Evolutionary conservation across 768 basidiomycete species (phyloP).

Genomic region (Panaeolus cyanescens): DNA sequence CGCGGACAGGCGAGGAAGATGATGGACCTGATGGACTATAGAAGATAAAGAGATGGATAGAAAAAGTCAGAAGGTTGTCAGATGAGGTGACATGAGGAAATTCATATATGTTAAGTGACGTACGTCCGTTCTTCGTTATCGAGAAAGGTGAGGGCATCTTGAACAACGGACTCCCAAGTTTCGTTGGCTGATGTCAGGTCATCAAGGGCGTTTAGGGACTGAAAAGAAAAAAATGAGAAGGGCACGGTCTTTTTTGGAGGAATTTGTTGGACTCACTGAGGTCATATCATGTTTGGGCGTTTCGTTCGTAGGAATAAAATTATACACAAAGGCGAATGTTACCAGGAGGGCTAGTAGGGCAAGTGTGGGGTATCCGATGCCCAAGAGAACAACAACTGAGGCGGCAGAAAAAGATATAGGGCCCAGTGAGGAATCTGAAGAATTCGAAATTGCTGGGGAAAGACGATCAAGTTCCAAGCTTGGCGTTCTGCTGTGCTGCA

Average conservation of each 20-base stretch:
- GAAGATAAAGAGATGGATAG: slow-evolving; percentile 10
- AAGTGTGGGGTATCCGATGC: slow-evolving; percentile 43
- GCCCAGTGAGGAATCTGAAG: slow-evolving; percentile 40
- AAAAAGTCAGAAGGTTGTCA: not conserved
- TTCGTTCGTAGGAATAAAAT: slow-evolving; percentile 31
- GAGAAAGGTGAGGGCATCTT: slow-evolving; percentile 63
- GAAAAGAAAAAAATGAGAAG: slow-evolving; percentile 3
- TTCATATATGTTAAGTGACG: slow-evolving; percentile 4
- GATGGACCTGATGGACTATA: slow-evolving; percentile 46
- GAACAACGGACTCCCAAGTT: slow-evolving; percentile 74
- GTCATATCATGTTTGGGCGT: slow-evolving; percentile 51
- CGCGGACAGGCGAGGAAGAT: slow-evolving; percentile 60
- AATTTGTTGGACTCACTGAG: slow-evolving; percentile 43
- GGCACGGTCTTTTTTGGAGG: slow-evolving; percentile 9
- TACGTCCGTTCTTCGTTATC: slow-evolving; percentile 76
- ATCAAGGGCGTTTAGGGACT: slow-evolving; percentile 70
- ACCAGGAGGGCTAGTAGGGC: slow-evolving; percentile 39
- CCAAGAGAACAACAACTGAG: slow-evolving; percentile 40
- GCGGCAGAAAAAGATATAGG: slow-evolving; percentile 40
- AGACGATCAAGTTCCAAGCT: slow-evolving; percentile 32
- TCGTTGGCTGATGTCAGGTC: slow-evolving; percentile 68
- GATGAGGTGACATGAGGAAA: not conserved
- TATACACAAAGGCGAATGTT: slow-evolving; percentile 40
- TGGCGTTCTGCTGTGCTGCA: slow-evolving; percentile 45
- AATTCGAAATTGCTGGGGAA: slow-evolving; percentile 19